Base-by-base conservation (phyloP, 1,284 basidiomycete species). In the Mycena citricolor region DNA sequence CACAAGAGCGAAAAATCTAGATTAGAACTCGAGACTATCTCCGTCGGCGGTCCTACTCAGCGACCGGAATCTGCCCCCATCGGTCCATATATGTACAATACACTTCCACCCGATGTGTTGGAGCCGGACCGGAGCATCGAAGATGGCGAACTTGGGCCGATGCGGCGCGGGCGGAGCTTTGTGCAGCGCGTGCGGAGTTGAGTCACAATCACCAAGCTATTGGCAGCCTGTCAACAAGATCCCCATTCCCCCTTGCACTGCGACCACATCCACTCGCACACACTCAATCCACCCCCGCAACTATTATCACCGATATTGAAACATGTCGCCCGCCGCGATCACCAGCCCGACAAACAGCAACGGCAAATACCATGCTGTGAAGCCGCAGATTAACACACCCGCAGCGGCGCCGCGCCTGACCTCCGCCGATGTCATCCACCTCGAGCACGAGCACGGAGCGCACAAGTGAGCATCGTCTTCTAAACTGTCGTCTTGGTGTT, bases 361-460 rank as follows among this genome's bases (percentile, higher is more conserved):
- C 29, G 33, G 26, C 23, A 47, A 46, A 22, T 14, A 40, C 34
- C 30, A 50, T 14, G 24, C 34, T 24, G 16, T 12, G 11, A 47
- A 47, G 40, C 10, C 33, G 33, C 32, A 30, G 26, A 16, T 37
- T 28, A 44, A 40, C 14, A 41, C 28, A 14, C 11, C 7, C 4
- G 30, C 22, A 10, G 32, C 34, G 26, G 22, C 32, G 8, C 14
- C 35, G 5, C 57, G 58, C 35, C 38, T 80, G 21, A 71, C 76
- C 10, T 82, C 83, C 17, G 71, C 79, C 37, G 77, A 88, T 43
- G 77, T 92, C 36, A 90, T 97, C 52, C 68, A 75, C 36, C 74
- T 94, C 57, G 94, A 98, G 67, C 79, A 88, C 60, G 76, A 90
- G 61, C 78, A 85, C 60, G 84, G 86, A 26, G 90, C 90, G 43